Conservation (phyloP, 2,329 filamentous ascomycete species). For the Botryotinia calthae region DNA sequence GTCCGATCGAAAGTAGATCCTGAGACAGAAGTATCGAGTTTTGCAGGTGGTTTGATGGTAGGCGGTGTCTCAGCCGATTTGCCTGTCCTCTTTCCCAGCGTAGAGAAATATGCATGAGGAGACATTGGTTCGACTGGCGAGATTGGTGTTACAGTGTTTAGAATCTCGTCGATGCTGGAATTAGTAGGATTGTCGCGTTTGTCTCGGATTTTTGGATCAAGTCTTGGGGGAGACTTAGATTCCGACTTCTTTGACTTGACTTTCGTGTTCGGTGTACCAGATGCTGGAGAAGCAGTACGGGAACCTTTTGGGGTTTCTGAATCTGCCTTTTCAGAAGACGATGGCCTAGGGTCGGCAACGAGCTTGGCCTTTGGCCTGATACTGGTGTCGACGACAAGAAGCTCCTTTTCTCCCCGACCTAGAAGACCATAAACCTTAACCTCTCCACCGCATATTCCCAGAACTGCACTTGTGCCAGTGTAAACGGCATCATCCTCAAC, state of each 20-base stretch:
- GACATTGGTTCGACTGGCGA: neutral
- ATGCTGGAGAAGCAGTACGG: neutral
- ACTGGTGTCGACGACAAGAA: slow-evolving; percentile 63
- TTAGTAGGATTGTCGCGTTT: neutral
- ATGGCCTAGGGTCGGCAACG: slow-evolving; percentile 27
- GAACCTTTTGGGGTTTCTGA: neutral
- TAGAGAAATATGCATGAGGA: neutral
- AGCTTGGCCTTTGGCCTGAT: slow-evolving; percentile 32
- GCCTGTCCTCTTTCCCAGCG: neutral
- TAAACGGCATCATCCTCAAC: slow-evolving; percentile 65
- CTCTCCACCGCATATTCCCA: slow-evolving; percentile 63
- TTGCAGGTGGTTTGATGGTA: neutral
- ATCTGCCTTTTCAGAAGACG: slow-evolving; percentile 5
- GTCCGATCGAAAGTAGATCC: neutral
- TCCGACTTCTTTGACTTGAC: neutral
- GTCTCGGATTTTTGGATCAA: neutral
- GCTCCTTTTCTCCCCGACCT: slow-evolving; percentile 64
- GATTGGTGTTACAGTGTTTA: neutral
- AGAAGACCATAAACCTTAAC: slow-evolving; percentile 68
- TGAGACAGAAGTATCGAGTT: neutral
- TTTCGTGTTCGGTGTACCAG: neutral
- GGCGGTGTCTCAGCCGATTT: neutral
- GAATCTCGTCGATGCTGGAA: neutral
- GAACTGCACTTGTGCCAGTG: slow-evolving; percentile 69
- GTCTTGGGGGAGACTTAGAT: neutral